Evolutionary conservation across 1,284 basidiomycete genomes (phyloP).

Genomic region (Trametes versicolor): DNA sequence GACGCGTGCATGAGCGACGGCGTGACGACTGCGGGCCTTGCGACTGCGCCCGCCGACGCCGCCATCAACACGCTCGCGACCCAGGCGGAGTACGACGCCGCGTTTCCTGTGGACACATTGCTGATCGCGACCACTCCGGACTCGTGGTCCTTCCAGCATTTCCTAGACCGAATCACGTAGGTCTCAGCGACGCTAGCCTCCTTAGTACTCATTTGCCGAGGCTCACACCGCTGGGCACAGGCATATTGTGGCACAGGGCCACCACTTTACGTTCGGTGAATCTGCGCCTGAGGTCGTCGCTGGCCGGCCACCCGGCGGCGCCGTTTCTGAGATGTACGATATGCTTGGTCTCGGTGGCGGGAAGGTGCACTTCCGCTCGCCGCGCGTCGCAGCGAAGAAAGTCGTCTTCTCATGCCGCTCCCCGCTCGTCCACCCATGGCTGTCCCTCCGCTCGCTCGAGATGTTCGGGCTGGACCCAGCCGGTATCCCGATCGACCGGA

Average conservation of each 20-base stretch:
- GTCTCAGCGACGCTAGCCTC: not conserved
- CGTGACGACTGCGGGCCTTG: constrained; percentile 10
- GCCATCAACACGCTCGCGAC: constrained; percentile 2
- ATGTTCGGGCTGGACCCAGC: constrained; percentile 18
- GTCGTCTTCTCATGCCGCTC: constrained; percentile 22
- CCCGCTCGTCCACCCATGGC: constrained; percentile 23
- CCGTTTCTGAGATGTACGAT: constrained; percentile 18
- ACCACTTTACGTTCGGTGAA: constrained; percentile 3
- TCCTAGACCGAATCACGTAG: constrained; percentile 24
- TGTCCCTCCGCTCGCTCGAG: constrained; percentile 18
- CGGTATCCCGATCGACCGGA: constrained; percentile 3
- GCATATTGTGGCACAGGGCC: constrained; percentile 15
- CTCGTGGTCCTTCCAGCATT: constrained; percentile 28
- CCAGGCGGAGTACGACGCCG: constrained; percentile 8
- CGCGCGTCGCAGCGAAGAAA: constrained; percentile 10
- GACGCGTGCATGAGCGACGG: constrained; percentile 23
- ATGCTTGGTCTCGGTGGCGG: constrained; percentile 13
- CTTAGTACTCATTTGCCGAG: not conserved
- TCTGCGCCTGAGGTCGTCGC: constrained; percentile 12
- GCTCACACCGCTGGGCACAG: constrained; percentile 3
- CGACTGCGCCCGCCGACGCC: constrained; percentile 8
- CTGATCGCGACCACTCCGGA: constrained; percentile 23
- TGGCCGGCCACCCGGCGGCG: constrained; percentile 3
- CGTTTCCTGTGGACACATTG: constrained; percentile 15
- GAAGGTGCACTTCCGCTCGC: constrained; percentile 7